Conservation (phyloP, 192 early-diverging fungal species). For the Anaeromyces robustus region DNA sequence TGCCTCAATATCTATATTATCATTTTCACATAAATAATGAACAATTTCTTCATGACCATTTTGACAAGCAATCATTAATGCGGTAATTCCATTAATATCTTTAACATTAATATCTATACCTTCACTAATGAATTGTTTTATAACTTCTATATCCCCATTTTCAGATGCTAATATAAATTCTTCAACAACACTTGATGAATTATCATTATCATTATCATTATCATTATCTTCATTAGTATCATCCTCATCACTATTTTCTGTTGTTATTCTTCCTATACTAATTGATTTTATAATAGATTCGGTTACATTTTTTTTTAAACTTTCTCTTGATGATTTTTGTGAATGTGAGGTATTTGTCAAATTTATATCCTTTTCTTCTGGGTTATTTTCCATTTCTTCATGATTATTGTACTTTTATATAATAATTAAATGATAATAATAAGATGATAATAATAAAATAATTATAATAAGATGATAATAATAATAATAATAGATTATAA, state of each 20-base stretch:
- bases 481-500: too few relatives aligned
- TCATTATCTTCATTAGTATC: too few relatives aligned
- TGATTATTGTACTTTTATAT: neutral
- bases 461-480: too few relatives aligned
- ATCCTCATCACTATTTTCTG: too few relatives aligned
- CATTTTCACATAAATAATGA: neutral
- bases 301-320: neutral
- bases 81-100: neutral
- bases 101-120: neutral
- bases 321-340: neutral
- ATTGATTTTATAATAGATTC: neutral
- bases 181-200: neutral
- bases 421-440: too few relatives aligned
- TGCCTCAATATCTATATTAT: neutral
- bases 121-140: neutral
- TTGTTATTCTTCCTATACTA: neutral
- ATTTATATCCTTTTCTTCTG: neutral
- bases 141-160: neutral
- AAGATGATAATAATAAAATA: too few relatives aligned
- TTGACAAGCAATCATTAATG: neutral
- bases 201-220: too few relatives aligned
- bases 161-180: neutral
- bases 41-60: neutral
- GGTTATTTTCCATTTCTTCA: neutral
- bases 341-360: neutral